Evolutionary conservation across 306 rosid species (phyloP), one percentile per base, ranked within the genome.

Genomic region (Sindora glabra): DNA sequence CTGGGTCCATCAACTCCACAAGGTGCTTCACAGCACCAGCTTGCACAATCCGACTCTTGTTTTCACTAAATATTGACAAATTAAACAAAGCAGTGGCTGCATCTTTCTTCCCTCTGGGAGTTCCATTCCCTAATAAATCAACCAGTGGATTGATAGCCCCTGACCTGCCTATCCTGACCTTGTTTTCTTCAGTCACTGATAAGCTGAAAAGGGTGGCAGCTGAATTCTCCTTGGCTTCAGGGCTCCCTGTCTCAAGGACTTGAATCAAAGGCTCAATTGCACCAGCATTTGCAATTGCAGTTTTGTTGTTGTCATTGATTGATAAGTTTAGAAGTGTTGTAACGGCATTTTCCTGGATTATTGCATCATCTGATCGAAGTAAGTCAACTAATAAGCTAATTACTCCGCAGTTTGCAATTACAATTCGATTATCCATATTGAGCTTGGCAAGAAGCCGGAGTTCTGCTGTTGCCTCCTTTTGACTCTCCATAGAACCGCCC

Each of bases 141-240:
- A 94, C 96, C 65, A 94, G 78, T 16, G 97, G 99, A 60, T 65
- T 24, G 41, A 94, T 77, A 45, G 99, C 99, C 41, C 97, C 97
- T 1, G 97, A 89, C 79, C 94, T 78, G 72, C 97, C 99, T 33
- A 94, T 94, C 50, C 54, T 81, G 64, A 82, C 67, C 78, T 86
- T 94, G 81, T 89, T 89, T 59, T 94, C 96, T 79, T 83, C 97
- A 14, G 86, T 82, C 84, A 89, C 95, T 0, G 97, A 86, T 52
- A 94, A 81, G 78, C 99, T 94, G 80, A 82, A 94, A 48, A 94
- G 95, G 53, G 99, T 94, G 70, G 99, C 99, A 44, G 99, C 97
- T 33, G 99, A 80, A 79, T 94, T 94, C 80, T 94, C 99, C 78
- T 79, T 84, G 52, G 97, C 99, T 79, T 89, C 97, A 1, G 99